Evolutionary conservation across 139 green algal species (phyloP).

Genomic region (Chlorella sorokiniana): DNA sequence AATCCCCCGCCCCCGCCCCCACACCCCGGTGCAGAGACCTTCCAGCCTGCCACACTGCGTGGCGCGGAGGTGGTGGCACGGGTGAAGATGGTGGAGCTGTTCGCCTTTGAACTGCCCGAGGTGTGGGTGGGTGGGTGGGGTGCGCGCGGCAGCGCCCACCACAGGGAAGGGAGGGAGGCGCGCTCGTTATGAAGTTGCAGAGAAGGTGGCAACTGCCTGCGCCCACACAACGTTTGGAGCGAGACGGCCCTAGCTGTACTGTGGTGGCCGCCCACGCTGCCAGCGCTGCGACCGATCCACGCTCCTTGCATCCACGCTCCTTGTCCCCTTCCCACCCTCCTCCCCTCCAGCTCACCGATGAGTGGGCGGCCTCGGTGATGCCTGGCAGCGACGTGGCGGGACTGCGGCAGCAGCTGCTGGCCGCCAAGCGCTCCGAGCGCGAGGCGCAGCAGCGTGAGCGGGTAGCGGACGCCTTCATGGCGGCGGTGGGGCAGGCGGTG

Average conservation of each 20-base stretch:
- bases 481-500: constrained; percentile 39
- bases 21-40: not conserved
- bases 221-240: no score
- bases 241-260: no score
- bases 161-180: no score
- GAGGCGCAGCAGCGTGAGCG: constrained; percentile 33
- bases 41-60: constrained; percentile 38
- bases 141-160: no score
- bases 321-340: not conserved
- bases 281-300: not conserved
- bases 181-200: no score
- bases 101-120: constrained; percentile 58
- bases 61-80: constrained; percentile 35
- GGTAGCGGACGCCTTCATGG: constrained; percentile 38
- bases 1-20: not conserved
- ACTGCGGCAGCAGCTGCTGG: constrained; percentile 36
- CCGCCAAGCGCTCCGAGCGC: constrained; percentile 2
- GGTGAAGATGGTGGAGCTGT: constrained; percentile 60
- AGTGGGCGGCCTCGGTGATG: constrained; percentile 31
- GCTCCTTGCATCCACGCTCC: not conserved
- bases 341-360: constrained; percentile 41
- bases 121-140: constrained; percentile 25
- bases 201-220: no score
- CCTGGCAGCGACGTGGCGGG: constrained; percentile 19
- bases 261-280: no score